Percentiles rank a stretch among this genome's conserved stretches.
Evolutionary conservation across 495 filamentous ascomycete genomes (phyloP).

Genomic region (Aspergillus panamensis): DNA sequence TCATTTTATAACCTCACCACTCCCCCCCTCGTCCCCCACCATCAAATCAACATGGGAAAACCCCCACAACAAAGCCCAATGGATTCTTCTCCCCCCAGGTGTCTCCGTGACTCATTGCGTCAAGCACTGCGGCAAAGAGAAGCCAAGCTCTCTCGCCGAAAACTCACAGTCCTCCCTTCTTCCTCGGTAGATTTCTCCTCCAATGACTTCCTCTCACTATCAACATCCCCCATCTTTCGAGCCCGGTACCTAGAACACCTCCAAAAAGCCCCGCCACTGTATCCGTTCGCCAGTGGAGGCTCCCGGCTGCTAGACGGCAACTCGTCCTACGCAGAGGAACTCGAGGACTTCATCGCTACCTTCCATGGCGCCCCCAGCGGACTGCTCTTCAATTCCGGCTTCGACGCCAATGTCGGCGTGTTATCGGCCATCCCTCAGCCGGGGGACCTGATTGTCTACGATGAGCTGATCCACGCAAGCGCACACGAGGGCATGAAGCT

Average conservation of each 20-base stretch:
- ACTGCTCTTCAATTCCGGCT: conserved; percentile 75
- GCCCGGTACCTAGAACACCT: conserved; percentile 31
- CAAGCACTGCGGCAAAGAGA: conserved; percentile 39
- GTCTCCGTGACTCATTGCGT: conserved; percentile 37
- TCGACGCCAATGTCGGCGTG: conserved; percentile 71
- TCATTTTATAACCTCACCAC: no score
- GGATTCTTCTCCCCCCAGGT: conserved; percentile 16
- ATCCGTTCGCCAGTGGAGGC: conserved; percentile 42
- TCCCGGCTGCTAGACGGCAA: conserved; percentile 61
- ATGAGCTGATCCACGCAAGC: conserved; percentile 74
- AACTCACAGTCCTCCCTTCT: conserved; percentile 35
- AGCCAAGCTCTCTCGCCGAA: conserved; percentile 44
- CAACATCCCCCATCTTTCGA: conserved; percentile 33
- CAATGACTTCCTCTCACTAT: conserved; percentile 47
- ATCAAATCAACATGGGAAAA: not conserved
- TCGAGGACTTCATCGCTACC: conserved; percentile 60
- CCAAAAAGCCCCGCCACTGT: conserved; percentile 28
- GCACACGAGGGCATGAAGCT: conserved; percentile 75
- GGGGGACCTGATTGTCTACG: conserved; percentile 67
- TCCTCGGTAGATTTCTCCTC: conserved; percentile 44
- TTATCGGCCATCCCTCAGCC: conserved; percentile 63
- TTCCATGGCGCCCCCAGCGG: conserved; percentile 64
- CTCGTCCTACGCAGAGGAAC: conserved; percentile 55
- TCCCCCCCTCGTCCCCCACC: no score
- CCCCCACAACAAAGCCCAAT: not conserved